Base-by-base conservation (phyloP, 352 stramenopile species). In the Heterotrichella gracilis region DNA sequence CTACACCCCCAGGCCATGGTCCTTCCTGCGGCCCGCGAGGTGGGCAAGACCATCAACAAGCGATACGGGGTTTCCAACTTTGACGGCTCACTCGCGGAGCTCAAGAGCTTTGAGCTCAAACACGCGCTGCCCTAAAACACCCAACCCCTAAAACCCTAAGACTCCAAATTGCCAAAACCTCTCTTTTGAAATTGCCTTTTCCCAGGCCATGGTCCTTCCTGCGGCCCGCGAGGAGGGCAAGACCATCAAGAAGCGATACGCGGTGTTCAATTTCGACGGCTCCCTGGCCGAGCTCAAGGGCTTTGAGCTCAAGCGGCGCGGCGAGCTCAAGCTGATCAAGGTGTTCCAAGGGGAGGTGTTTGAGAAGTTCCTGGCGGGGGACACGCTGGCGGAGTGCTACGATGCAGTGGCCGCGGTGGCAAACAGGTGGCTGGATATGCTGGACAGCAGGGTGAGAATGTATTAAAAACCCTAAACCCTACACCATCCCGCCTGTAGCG, bases 291-390 rank as follows among this genome's bases (percentile, higher is more conserved):
- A 93, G 75, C 78, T 93, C 3, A 93, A 93, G 74, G 86, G 92
- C 2, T 99, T 99, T 73, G 92, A 99, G 75, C 79, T 99, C 19
- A 99, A 99, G 77, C 86, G 91, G 64, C 84, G 92, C 70, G 92
- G 92, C 69, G 92, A 99, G 73, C 76, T 99, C 3, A 88, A 98
- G 75, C 76, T 99, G 20, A 96, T 99, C 77, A 98, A 99, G 75
- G 90, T 87, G 0, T 99, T 98, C 77, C 91, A 99, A 76, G 84
- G 77, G 0, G 86, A 97, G 79, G 86, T 97, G 3, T 99, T 99
- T 78, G 84, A 88, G 39, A 85, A 86, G 32, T 99, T 99, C 71
- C 76, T 99, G 9, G 81, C 94, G 69, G 92, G 91, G 25, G 75
- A 79, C 9, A 89, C 78, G 0, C 76, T 99, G 24, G 76, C 87